Evolutionary conservation across 208 protist species (phyloP).

Genomic region (Leishmania turanica): DNA sequence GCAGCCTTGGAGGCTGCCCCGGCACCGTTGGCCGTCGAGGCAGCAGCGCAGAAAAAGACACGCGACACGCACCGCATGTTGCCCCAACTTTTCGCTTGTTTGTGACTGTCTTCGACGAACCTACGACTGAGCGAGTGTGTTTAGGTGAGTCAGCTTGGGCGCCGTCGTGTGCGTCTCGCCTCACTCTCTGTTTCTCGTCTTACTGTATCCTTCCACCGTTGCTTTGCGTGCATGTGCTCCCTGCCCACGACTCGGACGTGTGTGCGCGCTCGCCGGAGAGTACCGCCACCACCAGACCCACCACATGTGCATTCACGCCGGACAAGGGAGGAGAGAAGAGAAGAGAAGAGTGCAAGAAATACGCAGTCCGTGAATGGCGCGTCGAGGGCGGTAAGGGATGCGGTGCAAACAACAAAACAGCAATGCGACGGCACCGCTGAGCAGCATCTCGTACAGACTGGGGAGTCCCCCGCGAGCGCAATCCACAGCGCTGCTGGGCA

Average conservation of each 20-base stretch:
- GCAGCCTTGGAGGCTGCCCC: conserved; percentile 10
- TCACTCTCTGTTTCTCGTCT: not conserved
- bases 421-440: not conserved
- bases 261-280: not conserved
- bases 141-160: not conserved
- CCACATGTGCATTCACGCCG: not conserved
- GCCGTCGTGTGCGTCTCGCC: not conserved
- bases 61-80: conserved; percentile 54
- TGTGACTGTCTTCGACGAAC: not conserved
- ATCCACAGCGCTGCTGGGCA: not conserved
- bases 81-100: not conserved
- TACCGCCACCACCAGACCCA: not conserved
- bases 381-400: not conserved
- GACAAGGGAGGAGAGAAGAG: not conserved
- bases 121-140: not conserved
- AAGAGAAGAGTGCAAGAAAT: conserved; percentile 9
- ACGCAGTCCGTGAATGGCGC: not conserved
- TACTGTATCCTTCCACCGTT: not conserved
- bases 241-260: not conserved
- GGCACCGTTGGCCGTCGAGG: not conserved
- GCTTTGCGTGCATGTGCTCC: not conserved
- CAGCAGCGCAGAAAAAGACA: conserved; percentile 26
- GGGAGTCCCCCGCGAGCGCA: not conserved
- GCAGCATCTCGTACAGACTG: not conserved
- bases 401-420: not conserved